Conservation (phyloP, 1,284 basidiomycete species). For the Termitomyces sp. region DNA sequence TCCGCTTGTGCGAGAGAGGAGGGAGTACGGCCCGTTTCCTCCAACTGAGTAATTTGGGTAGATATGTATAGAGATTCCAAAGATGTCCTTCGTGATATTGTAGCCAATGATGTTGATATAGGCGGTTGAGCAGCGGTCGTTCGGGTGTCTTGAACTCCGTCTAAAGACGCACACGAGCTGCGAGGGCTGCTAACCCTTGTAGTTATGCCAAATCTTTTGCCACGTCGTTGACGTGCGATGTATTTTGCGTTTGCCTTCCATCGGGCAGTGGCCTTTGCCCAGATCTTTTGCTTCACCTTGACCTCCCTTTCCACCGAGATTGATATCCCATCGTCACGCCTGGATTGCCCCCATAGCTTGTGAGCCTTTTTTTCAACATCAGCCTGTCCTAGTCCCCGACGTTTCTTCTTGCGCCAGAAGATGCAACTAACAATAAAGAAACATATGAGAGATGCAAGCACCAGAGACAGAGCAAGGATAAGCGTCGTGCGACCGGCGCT, state of each 20-base stretch:
- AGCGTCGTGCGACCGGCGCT: slow-evolving; percentile 36
- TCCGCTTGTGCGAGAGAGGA: neutral
- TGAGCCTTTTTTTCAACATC: slow-evolving; percentile 35
- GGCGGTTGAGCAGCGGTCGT: slow-evolving; percentile 1
- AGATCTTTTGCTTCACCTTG: slow-evolving; percentile 49
- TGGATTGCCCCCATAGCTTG: slow-evolving; percentile 20
- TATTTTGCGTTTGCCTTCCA: slow-evolving; percentile 60
- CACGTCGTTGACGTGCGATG: slow-evolving; percentile 50
- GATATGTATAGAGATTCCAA: slow-evolving; percentile 11
- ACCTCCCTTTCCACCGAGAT: slow-evolving; percentile 38
- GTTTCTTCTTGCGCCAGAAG: slow-evolving; percentile 50
- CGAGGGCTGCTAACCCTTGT: slow-evolving; percentile 21
- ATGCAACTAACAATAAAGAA: slow-evolving; percentile 51
- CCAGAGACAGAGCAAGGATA: slow-evolving; percentile 56
- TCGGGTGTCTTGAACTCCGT: slow-evolving; percentile 7
- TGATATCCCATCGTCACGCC: slow-evolving; percentile 23
- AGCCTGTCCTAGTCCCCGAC: slow-evolving; percentile 28
- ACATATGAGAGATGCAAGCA: slow-evolving; percentile 52
- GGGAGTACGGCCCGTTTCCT: neutral
- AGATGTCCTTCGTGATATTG: slow-evolving; percentile 15
- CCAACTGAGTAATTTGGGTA: neutral
- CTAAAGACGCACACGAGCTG: slow-evolving; percentile 21
- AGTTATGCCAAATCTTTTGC: slow-evolving; percentile 25
- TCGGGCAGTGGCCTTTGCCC: slow-evolving; percentile 54
- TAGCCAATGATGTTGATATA: slow-evolving; percentile 3